These are phyloP conservation scores for Ustulina deusta DNA, from an alignment of 2,329 filamentous ascomycete species.

Conservation along the genomic window DNA sequence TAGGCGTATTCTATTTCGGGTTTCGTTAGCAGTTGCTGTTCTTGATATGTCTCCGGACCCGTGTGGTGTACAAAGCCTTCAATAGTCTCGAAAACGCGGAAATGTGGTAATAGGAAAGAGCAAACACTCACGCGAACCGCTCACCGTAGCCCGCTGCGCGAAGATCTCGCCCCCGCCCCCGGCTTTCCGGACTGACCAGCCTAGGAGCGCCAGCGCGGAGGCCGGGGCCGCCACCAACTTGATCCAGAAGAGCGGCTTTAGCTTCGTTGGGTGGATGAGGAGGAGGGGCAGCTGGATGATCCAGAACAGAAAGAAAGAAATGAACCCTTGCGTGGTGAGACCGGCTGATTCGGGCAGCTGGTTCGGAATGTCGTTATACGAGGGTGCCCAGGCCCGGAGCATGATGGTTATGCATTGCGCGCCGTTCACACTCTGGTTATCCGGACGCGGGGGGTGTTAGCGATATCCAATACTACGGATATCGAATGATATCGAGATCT, in stretches of 20 bases:
- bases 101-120: background rate
- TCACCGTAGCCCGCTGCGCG: slow-evolving; percentile 48
- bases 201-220: slow-evolving; percentile 71
- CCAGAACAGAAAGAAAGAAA: slow-evolving; percentile 64
- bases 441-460: background rate
- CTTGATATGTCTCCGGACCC: background rate
- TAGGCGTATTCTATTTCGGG: slow-evolving; percentile 59
- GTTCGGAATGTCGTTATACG: slow-evolving; percentile 65
- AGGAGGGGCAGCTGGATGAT: slow-evolving; percentile 52
- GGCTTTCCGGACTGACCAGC: slow-evolving; percentile 71
- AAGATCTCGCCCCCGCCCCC: slow-evolving; percentile 61
- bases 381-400: slow-evolving; percentile 64
- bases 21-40: slow-evolving; percentile 3
- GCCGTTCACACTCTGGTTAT: slow-evolving; percentile 32
- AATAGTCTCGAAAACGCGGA: background rate
- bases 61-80: too few species aligned
- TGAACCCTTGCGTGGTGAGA: slow-evolving; percentile 67
- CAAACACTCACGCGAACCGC: slow-evolving; percentile 51
- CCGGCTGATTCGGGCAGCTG: slow-evolving; percentile 62
- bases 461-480: background rate
- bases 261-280: slow-evolving; percentile 49
- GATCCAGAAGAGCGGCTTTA: slow-evolving; percentile 61
- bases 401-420: slow-evolving; percentile 62
- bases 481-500: background rate
- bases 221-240: slow-evolving; percentile 65